These are phyloP conservation scores for Verticillium albo-atrum DNA, from an alignment of 2,329 filamentous ascomycete genomes.

Conservation along the genomic window DNA sequence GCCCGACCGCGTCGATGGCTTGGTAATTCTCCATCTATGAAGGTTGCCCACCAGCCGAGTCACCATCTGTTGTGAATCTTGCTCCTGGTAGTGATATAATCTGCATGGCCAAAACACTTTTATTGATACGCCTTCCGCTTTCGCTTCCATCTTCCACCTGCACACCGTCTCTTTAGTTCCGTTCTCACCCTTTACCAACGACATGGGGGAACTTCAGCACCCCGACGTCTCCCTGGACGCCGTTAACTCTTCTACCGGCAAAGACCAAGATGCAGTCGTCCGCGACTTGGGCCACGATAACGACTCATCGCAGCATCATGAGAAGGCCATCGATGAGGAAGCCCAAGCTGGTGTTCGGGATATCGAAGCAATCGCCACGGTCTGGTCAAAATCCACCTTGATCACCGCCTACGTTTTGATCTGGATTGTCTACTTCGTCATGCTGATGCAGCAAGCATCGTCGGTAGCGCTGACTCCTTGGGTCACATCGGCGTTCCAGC, in stretches of 20 bases:
- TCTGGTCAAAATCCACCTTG: slow-evolving; percentile 34
- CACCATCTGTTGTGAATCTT: not conserved
- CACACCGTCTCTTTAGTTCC: not conserved
- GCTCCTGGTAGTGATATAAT: not conserved
- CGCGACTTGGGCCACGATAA: not conserved
- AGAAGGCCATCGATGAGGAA: not conserved
- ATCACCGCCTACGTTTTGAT: slow-evolving; percentile 34
- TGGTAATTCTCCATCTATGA: not conserved
- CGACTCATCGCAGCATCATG: not conserved
- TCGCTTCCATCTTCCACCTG: not conserved
- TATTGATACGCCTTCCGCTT: not conserved
- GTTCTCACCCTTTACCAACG: not conserved
- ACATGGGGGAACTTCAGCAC: not conserved
- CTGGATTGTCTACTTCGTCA: slow-evolving; percentile 44
- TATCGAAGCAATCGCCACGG: slow-evolving; percentile 33
- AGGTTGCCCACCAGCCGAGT: not conserved
- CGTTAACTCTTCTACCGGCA: not conserved
- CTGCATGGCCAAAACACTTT: not conserved
- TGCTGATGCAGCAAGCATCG: slow-evolving; percentile 23
- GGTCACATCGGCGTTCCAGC: slow-evolving; percentile 42
- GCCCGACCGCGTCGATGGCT: not conserved
- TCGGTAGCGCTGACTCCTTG: slow-evolving; percentile 21
- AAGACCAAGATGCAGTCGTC: not conserved
- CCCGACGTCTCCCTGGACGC: not conserved
- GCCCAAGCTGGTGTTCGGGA: slow-evolving; percentile 11